Evolutionary conservation across 2,329 filamentous ascomycete genomes (phyloP).

Genomic region (Diplocarpon mali): DNA sequence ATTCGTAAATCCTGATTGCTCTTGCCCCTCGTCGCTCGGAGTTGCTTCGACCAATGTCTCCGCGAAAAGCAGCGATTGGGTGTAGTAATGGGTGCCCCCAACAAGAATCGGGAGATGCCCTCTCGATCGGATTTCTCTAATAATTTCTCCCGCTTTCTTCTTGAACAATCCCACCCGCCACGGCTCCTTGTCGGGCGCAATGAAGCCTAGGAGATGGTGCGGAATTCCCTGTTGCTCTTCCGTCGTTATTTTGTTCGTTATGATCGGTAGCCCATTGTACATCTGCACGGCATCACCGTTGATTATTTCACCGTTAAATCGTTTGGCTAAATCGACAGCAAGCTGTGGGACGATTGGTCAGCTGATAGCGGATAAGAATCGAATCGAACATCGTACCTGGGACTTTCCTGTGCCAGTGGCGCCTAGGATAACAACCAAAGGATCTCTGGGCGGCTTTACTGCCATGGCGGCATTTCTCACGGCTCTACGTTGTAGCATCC

Average conservation of each 20-base stretch:
- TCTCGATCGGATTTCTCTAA: constrained; percentile 66
- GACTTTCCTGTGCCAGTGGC: constrained; percentile 92
- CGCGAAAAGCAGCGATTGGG: constrained; percentile 76
- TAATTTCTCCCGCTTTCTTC: constrained; percentile 52
- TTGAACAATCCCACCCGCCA: constrained; percentile 79
- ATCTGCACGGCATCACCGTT: constrained; percentile 98
- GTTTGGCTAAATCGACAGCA: constrained; percentile 74
- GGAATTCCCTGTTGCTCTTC: constrained; percentile 69
- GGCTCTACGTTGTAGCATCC: constrained; percentile 13
- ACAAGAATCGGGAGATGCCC: constrained; percentile 83
- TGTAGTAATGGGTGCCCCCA: constrained; percentile 92
- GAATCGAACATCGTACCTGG: constrained; percentile 42
- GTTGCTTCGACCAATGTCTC: constrained; percentile 46
- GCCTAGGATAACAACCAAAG: constrained; percentile 73
- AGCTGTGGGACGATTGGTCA: constrained; percentile 20
- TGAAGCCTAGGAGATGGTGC: constrained; percentile 77
- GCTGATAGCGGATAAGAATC: not conserved
- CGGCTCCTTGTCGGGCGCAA: constrained; percentile 63
- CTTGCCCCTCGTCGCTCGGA: constrained; percentile 21
- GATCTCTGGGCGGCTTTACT: constrained; percentile 34
- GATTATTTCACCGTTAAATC: constrained; percentile 85
- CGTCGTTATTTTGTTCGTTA: constrained; percentile 81
- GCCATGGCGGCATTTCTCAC: constrained; percentile 16
- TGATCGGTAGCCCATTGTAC: constrained; percentile 81
- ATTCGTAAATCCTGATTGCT: constrained; percentile 21